Percentiles rank a stretch among this genome's conserved stretches.
phyloP scores from a whole-genome alignment of 164 flowering plant genomes.

The Protea cynaroides region DNA sequence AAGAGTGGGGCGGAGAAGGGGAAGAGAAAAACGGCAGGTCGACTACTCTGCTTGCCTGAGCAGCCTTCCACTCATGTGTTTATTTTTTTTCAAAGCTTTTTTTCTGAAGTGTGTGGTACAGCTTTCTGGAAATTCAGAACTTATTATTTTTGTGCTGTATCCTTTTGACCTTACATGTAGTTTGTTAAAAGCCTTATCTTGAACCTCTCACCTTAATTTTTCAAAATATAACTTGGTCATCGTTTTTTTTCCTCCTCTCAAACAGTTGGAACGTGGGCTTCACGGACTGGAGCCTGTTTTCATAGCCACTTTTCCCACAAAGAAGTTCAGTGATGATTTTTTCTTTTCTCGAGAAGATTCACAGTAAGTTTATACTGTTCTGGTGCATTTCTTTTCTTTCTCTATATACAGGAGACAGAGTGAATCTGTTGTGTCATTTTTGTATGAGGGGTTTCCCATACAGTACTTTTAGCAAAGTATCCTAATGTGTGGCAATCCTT shows the following conservation, averaged over 20 bases:
- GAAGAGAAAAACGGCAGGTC: no score
- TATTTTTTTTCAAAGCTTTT: background rate
- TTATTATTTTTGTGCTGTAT: background rate
- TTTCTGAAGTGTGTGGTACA: background rate
- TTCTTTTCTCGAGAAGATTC: constrained; percentile 51
- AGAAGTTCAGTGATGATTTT: constrained; percentile 61
- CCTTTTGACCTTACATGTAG: background rate
- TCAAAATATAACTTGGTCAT: background rate
- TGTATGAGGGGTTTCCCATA: no score
- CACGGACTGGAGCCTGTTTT: constrained; percentile 74
- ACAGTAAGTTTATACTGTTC: constrained; percentile 47
- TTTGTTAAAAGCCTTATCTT: background rate
- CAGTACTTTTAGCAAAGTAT: no score
- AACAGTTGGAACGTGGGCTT: constrained; percentile 77
- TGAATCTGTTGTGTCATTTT: no score
- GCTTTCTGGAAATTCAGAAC: background rate
- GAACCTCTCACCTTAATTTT: background rate
- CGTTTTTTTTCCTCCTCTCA: background rate
- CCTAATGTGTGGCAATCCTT: no score
- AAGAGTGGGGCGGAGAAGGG: no score
- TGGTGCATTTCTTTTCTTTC: no score
- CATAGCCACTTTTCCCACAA: constrained; percentile 71
- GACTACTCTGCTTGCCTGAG: background rate
- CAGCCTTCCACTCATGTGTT: background rate
- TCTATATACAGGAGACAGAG: no score